A percentile compares a stretch with the other conserved stretches of the same genome.
These are phyloP conservation scores for Ramichloridium luteum DNA, from an alignment of 2,329 filamentous ascomycete genomes.

Conservation along the genomic window DNA sequence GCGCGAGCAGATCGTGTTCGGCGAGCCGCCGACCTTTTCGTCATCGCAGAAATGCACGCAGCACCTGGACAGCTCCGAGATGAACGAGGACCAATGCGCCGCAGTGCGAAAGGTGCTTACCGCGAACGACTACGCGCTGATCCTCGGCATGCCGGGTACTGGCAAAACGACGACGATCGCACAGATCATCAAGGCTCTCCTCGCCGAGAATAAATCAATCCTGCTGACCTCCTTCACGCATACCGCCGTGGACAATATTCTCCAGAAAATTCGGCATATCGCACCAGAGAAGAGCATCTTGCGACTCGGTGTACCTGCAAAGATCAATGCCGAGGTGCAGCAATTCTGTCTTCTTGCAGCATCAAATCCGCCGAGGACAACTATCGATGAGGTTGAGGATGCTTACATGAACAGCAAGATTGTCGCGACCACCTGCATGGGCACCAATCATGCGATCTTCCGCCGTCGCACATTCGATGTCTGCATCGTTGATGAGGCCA, in stretches of 20 bases:
- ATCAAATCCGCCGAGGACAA: conserved; percentile 49
- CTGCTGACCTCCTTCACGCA: conserved; percentile 92
- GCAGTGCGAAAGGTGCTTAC: conserved; percentile 94
- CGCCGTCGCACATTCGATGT: conserved; percentile 86
- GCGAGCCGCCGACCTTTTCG: conserved; percentile 62
- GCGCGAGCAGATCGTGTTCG: conserved; percentile 68
- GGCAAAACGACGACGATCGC: conserved; percentile 98
- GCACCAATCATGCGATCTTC: conserved; percentile 81
- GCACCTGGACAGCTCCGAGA: conserved; percentile 27
- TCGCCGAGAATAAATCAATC: conserved; percentile 82
- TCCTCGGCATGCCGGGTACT: conserved; percentile 95
- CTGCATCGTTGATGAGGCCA: conserved; percentile 96
- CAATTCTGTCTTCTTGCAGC: conserved; percentile 71
- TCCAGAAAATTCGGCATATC: conserved; percentile 68
- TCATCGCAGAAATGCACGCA: conserved; percentile 17
- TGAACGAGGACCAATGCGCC: conserved; percentile 77
- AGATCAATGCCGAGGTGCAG: conserved; percentile 78
- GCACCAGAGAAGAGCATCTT: conserved; percentile 52
- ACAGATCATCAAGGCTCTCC: conserved; percentile 84
- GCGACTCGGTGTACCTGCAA: conserved; percentile 71
- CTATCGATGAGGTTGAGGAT: conserved; percentile 70
- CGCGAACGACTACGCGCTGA: conserved; percentile 88
- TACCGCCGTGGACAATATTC: conserved; percentile 93
- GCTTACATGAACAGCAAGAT: conserved; percentile 79
- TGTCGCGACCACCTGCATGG: conserved; percentile 88